These are phyloP conservation scores for Penicillium psychrosexuale DNA, from an alignment of 2,329 filamentous ascomycete genomes.

Conservation along the genomic window DNA sequence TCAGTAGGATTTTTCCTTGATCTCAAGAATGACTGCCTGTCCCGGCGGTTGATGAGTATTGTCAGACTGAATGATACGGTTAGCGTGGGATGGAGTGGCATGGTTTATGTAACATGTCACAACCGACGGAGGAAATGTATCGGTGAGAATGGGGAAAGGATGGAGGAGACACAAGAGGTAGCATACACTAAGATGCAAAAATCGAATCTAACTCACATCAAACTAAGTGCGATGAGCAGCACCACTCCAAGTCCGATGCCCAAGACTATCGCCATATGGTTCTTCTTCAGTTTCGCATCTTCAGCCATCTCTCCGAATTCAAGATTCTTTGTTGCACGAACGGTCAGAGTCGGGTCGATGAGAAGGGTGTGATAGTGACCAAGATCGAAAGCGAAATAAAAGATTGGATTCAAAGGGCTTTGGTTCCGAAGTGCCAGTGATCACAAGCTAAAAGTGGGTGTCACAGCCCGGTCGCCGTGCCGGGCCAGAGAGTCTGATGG, in stretches of 20 bases:
- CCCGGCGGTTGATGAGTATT: constrained; percentile 35
- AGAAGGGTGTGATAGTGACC: background rate
- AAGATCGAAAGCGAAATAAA: background rate
- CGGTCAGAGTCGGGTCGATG: background rate
- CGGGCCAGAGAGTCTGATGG: background rate
- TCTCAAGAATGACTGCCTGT: constrained; percentile 20
- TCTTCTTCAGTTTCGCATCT: constrained; percentile 20
- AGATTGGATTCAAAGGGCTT: background rate
- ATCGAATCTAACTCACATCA: constrained; percentile 26
- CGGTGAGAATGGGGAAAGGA: background rate
- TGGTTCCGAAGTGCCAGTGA: background rate
- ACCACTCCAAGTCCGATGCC: constrained; percentile 34
- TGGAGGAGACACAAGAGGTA: background rate
- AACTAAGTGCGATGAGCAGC: constrained; percentile 31
- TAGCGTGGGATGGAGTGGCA: background rate
- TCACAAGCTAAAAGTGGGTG: background rate
- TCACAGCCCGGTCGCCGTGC: background rate
- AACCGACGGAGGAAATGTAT: constrained; percentile 5
- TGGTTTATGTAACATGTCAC: constrained; percentile 5
- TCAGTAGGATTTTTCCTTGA: constrained; percentile 27
- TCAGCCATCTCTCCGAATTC: constrained; percentile 16
- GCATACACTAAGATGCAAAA: background rate
- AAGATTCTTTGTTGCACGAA: background rate
- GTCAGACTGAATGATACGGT: constrained; percentile 24
- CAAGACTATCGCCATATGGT: constrained; percentile 33